Conservation (phyloP, 2,329 filamentous ascomycete genomes). For the Scedosporium dehoogii region DNA sequence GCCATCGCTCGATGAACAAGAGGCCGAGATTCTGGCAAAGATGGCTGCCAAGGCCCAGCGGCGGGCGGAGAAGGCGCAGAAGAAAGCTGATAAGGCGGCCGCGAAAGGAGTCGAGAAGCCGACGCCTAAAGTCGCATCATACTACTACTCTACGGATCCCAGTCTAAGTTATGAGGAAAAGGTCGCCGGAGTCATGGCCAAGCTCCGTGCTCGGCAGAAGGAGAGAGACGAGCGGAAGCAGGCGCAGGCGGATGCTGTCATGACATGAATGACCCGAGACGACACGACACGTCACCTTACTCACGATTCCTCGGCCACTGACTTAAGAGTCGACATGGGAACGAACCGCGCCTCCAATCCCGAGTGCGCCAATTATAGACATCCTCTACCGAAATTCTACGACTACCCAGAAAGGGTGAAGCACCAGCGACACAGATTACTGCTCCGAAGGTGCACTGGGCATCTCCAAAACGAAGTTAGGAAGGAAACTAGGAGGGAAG, state of each 20-base stretch:
- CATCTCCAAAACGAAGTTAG: no score
- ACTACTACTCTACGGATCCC: slow-evolving; percentile 10
- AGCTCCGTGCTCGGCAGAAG: slow-evolving; percentile 27
- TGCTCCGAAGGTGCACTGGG: no score
- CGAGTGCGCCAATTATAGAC: no score
- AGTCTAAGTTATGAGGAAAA: slow-evolving; percentile 12
- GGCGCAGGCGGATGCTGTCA: background rate
- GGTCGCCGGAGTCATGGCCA: slow-evolving; percentile 18
- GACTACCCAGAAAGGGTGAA: no score
- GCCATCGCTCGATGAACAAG: slow-evolving; percentile 19
- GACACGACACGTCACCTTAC: no score
- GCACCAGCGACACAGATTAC: no score
- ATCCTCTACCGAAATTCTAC: no score
- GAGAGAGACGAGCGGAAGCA: slow-evolving; percentile 15
- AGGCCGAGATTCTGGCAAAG: slow-evolving; percentile 16
- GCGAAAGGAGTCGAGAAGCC: slow-evolving; percentile 7
- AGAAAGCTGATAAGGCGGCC: slow-evolving; percentile 14
- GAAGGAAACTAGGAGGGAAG: no score
- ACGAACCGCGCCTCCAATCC: no score
- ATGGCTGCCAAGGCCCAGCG: slow-evolving; percentile 29
- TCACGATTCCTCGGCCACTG: no score
- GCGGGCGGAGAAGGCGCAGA: slow-evolving; percentile 25
- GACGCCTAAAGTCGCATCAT: slow-evolving; percentile 4
- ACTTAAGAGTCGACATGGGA: no score
- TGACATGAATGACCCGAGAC: background rate